Evolutionary conservation across 805 yeast genomes (phyloP), one percentile per base, ranked within the genome.

Genomic region (Saccharomycopsis schoenii): DNA sequence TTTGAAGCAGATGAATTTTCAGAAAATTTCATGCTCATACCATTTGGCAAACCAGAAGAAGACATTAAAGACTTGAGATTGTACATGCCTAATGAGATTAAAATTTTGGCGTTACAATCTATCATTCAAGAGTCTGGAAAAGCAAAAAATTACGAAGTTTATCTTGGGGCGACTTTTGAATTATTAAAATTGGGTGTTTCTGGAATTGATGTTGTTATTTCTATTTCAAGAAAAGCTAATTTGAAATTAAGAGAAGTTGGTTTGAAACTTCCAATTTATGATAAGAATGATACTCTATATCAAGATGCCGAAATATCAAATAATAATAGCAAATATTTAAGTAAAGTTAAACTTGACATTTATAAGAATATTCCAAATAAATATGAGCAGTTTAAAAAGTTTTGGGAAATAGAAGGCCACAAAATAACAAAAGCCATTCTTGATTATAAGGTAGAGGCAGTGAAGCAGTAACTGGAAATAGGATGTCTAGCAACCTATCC

Each of bases 151-250:
- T 34, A 11, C 10, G 17, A 19, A 14, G 52, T 58, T 1, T 21
- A 25, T 54, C 24, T 21, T n/a, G 56, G 63, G 58, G 40, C 61
- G 29, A 55, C 61, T 34, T n/a, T 21, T 19, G 50, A 58, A 29
- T 43, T 62, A 8, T 37, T 62, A 17, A 50, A 42, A 37, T 34
- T 29, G 36, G 65, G 65, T 6, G 39, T 25, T 36, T 21, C 61
- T n/a, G 61, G 62, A 9, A 25, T 58, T 24, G 65, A 62, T 36
- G 43, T 62, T 8, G 19, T 62, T 34, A 55, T 60, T 50, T 61
- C 61, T 2, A 58, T 55, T 47, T 60, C 62, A 1, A 55, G 59
- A 43, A 58, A 54, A 24, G 51, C 58, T 34, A 15, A 24, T 14
- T 12, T 4, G 12, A 11, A 55, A 3, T 36, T 60, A 14, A 14